phyloP scores from a whole-genome alignment of 768 basidiomycete species.

The Leccinum sublutescens region DNA sequence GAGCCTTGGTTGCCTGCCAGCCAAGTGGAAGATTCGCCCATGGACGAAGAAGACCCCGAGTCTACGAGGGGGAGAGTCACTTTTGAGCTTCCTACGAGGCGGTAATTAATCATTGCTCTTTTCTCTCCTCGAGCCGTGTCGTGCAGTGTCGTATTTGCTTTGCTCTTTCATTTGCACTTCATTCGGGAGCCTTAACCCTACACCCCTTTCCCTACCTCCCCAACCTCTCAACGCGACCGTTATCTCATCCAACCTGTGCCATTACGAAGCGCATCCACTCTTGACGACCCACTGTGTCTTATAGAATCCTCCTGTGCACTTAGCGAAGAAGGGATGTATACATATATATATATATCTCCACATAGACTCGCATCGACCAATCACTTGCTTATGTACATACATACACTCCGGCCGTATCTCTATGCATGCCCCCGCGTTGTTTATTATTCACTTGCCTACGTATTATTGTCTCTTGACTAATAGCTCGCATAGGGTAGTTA shows the following conservation, averaged over 20 bases:
- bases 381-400: not conserved
- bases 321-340: not conserved
- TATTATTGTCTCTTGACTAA: not conserved
- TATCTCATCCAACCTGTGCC: not conserved
- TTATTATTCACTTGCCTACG: not conserved
- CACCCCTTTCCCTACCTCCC: not conserved
- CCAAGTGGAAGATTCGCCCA: conserved; percentile 7
- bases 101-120: not conserved
- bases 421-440: not conserved
- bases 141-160: not conserved
- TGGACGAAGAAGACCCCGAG: conserved; percentile 16
- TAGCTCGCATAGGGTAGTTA: not conserved
- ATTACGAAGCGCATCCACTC: not conserved
- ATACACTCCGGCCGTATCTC: not conserved
- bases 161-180: not conserved
- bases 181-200: not conserved
- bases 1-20: conserved; percentile 15
- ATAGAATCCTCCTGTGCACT: not conserved
- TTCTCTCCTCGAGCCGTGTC: not conserved
- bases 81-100: conserved; percentile 21
- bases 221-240: not conserved
- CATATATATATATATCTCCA: not conserved
- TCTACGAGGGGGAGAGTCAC: conserved; percentile 16
- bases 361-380: not conserved
- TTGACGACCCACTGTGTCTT: not conserved